Evolutionary conservation across 352 stramenopile species (phyloP), one percentile per base, ranked within the genome.

Genomic region (Globisporangium paddicum): DNA sequence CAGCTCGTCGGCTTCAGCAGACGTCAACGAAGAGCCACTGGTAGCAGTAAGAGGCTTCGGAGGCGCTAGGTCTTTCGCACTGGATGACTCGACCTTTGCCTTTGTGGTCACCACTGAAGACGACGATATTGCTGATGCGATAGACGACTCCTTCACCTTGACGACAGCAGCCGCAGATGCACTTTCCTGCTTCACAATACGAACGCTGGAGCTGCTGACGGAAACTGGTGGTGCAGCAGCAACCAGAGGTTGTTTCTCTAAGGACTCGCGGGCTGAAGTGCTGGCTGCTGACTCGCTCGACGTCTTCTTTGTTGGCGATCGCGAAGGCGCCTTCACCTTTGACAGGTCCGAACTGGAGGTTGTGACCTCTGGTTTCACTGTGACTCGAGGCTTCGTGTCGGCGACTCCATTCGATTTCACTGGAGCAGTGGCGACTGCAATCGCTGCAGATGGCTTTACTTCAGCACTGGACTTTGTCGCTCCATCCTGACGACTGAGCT

Each of bases 401-500:
- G 21, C 2, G 19, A 1, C 42, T 19, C 37, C 46, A n/a, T 11
- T 37, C 2, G 38, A 16, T 48, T 48, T 58, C 37, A 47, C 13
- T 45, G 37, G 23, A 38, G 51, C n/a, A 48, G 51, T 23, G n/a
- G n/a, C 7, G 5, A 37, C 8, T 26, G 16, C 7, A 19, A n/a
- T n/a, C n/a, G 21, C 23, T 21, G 37, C 40, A 60, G 14, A 2
- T 16, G 41, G n/a, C 30, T 50, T 53, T n/a, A 18, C 32, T 32
- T 44, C 47, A 7, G 16, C 30, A 23, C 11, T 34, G 32, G 55
- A 6, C 55, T 72, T 66, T 41, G 49, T 8, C 21, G 60, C 13
- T 10, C 60, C 69, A 16, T 79, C 69, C 41, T 75, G 62, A 48
- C 67, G 65, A 8, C 57, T 71, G 19, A 95, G 70, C 35, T 86